Percentiles rank a stretch among this genome's conserved stretches.
Conservation (phyloP, 768 basidiomycete species). For the Dendrothele bispora region DNA sequence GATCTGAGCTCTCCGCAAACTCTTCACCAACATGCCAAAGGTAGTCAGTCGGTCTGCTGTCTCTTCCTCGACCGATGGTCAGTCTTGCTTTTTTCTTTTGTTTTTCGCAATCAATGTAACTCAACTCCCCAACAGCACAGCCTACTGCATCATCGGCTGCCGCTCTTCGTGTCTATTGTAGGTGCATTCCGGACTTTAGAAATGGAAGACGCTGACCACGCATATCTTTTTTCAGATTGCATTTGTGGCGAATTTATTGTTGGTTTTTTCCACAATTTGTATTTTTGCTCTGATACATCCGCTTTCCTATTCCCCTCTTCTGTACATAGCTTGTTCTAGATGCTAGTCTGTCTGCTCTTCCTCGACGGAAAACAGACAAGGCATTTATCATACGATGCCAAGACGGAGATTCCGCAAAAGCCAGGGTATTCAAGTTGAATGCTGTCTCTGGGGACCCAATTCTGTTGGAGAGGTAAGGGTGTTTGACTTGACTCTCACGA, state of each 20-base stretch:
- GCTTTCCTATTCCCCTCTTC: slow-evolving; percentile 8
- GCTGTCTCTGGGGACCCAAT: slow-evolving; percentile 67
- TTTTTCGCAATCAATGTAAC: slow-evolving; percentile 4
- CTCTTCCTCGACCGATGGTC: slow-evolving; percentile 86
- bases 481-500: neutral
- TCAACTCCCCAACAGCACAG: slow-evolving; percentile 48
- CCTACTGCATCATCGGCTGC: slow-evolving; percentile 80
- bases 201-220: slow-evolving; percentile 5
- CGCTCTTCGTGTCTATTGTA: slow-evolving; percentile 81
- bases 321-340: slow-evolving; percentile 88
- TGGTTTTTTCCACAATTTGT: no score
- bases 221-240: slow-evolving; percentile 52
- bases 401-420: slow-evolving; percentile 54
- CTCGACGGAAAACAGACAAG: slow-evolving; percentile 74
- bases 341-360: slow-evolving; percentile 66
- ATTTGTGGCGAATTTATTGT: slow-evolving; percentile 89
- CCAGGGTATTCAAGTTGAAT: slow-evolving; percentile 86
- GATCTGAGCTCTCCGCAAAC: slow-evolving; percentile 6
- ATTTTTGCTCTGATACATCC: slow-evolving; percentile 1
- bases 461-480: slow-evolving; percentile 72
- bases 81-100: slow-evolving; percentile 19
- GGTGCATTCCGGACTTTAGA: slow-evolving; percentile 26
- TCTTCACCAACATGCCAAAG: slow-evolving; percentile 69
- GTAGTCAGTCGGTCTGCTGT: slow-evolving; percentile 87
- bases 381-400: slow-evolving; percentile 79